These are phyloP conservation scores for Phytophthora pluvialis DNA, from an alignment of 352 stramenopile genomes.

Conservation along the genomic window DNA sequence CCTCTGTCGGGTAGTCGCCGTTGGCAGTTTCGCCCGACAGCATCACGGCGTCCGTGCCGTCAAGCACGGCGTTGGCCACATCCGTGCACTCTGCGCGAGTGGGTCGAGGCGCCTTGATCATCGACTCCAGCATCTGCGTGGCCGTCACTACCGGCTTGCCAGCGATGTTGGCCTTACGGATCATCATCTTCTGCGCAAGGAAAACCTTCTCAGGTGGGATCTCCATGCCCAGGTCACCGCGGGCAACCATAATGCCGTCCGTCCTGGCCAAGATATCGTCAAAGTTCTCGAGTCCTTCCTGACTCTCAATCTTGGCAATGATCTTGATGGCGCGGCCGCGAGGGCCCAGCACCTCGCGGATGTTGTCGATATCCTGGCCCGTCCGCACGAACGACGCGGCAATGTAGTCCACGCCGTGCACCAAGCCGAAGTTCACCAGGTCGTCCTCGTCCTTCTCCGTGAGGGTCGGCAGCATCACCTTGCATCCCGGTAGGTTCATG, in stretches of 20 bases:
- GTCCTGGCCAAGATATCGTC: constrained; percentile 97
- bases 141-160: constrained; percentile 98
- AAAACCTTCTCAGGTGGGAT: constrained; percentile 98
- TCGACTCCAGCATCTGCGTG: constrained; percentile 99
- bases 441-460: constrained; percentile 94
- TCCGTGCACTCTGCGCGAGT: constrained; percentile 99
- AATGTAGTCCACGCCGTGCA: constrained; percentile 97
- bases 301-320: constrained; percentile 99
- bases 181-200: constrained; percentile 99
- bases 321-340: constrained; percentile 92
- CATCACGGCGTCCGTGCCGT: constrained; percentile 98
- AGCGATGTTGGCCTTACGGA: constrained; percentile 94
- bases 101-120: constrained; percentile 97
- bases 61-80: constrained; percentile 98
- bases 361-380: constrained; percentile 96
- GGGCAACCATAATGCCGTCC: constrained; percentile 99
- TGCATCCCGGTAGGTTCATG: constrained; percentile 95
- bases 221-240: constrained; percentile 98
- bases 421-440: constrained; percentile 95
- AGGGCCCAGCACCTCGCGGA: constrained; percentile 91
- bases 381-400: constrained; percentile 98
- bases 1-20: constrained; percentile 95
- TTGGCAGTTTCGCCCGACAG: constrained; percentile 98
- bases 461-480: constrained; percentile 92
- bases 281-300: constrained; percentile 96